These are phyloP conservation scores for Chalaropsis thielavioides DNA, from an alignment of 2,329 filamentous ascomycete species.

Conservation along the genomic window DNA sequence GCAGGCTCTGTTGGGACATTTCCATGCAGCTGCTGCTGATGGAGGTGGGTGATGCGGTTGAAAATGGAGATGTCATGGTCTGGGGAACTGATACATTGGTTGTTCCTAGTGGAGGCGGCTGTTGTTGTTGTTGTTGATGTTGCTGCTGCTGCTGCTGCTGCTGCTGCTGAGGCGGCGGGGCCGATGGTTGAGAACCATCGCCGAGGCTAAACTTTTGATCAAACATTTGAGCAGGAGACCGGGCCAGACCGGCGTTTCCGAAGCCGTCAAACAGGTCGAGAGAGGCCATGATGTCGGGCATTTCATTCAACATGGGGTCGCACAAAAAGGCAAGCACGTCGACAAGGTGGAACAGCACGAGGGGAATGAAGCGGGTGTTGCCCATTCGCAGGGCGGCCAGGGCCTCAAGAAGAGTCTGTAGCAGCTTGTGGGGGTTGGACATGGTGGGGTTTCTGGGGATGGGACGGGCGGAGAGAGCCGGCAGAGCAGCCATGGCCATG, in stretches of 20 bases:
- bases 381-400: conserved; percentile 59
- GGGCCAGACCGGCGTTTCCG: conserved; percentile 46
- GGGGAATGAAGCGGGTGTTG: conserved; percentile 59
- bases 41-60: conserved; percentile 13
- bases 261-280: conserved; percentile 54
- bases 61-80: conserved; percentile 14
- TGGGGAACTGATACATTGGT: background rate
- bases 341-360: conserved; percentile 61
- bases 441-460: conserved; percentile 42
- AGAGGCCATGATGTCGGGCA: conserved; percentile 39
- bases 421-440: conserved; percentile 53
- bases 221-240: conserved; percentile 30
- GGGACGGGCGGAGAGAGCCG: conserved; percentile 45
- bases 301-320: conserved; percentile 45
- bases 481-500: conserved; percentile 38
- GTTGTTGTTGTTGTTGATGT: background rate
- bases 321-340: conserved; percentile 51
- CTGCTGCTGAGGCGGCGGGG: background rate
- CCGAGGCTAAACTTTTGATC: conserved; percentile 13
- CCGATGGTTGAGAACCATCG: background rate
- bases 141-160: background rate
- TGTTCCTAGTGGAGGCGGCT: background rate
- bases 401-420: conserved; percentile 53
- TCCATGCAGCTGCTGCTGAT: conserved; percentile 15
- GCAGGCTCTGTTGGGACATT: conserved; percentile 11